phyloP scores from a whole-genome alignment of 208 protist genomes.

The Wallacemonas collosoma region DNA sequence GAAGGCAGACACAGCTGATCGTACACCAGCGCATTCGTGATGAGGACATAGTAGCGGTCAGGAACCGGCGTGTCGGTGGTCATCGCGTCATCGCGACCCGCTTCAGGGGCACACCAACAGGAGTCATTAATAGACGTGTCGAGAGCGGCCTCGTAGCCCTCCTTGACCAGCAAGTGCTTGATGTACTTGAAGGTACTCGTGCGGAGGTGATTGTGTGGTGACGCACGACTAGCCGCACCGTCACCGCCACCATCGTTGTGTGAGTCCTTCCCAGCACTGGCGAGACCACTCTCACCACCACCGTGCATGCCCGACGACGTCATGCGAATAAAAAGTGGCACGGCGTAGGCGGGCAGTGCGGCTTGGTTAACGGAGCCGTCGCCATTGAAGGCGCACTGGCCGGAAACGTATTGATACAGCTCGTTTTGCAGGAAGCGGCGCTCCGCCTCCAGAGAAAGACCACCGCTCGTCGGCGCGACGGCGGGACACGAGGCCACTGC shows the following conservation, averaged over 20 bases:
- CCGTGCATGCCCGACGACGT: not conserved
- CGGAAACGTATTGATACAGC: constrained; percentile 39
- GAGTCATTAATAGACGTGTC: constrained; percentile 1
- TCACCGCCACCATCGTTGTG: not conserved
- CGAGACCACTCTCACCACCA: not conserved
- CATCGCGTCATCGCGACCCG: not conserved
- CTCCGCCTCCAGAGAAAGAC: constrained; percentile 33
- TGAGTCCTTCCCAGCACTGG: too few relatives aligned
- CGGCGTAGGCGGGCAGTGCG: constrained; percentile 42
- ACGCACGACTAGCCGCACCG: not conserved
- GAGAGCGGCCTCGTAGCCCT: constrained; percentile 35
- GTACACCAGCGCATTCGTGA: constrained; percentile 28
- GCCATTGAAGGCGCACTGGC: constrained; percentile 14
- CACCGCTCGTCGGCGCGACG: too few relatives aligned
- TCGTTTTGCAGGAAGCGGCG: constrained; percentile 47
- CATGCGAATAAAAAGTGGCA: constrained; percentile 55
- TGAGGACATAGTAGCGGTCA: constrained; percentile 46
- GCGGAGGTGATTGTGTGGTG: constrained; percentile 4
- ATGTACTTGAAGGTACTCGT: constrained; percentile 67
- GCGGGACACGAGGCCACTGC: too few relatives aligned
- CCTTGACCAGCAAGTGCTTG: constrained; percentile 31
- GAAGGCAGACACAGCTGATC: constrained; percentile 17
- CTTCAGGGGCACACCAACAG: not conserved
- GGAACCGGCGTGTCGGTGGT: not conserved
- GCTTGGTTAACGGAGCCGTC: constrained; percentile 25